A percentile compares a stretch with the other conserved stretches of the same genome.
These are phyloP conservation scores for Agrocybe pediades DNA, from an alignment of 768 basidiomycete genomes.

Conservation along the genomic window DNA sequence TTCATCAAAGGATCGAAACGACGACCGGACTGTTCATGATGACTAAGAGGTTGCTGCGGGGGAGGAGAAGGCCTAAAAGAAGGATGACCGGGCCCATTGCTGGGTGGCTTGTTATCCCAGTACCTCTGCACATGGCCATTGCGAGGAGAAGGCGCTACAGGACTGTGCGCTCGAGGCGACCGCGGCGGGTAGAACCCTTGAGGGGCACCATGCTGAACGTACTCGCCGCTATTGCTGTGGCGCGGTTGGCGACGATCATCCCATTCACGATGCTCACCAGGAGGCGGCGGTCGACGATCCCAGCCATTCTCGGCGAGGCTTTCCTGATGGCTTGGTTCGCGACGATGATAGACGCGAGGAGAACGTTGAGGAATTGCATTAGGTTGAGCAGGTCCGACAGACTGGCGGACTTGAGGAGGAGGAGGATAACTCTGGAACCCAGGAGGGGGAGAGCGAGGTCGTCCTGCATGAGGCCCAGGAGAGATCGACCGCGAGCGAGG, in stretches of 20 bases:
- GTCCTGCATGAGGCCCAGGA: slow-evolving; percentile 54
- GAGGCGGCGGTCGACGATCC: slow-evolving; percentile 57
- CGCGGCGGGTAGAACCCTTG: slow-evolving; percentile 40
- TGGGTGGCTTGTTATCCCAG: slow-evolving; percentile 64
- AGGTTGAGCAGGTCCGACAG: slow-evolving; percentile 53
- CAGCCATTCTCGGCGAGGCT: slow-evolving; percentile 52
- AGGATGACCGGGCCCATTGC: slow-evolving; percentile 31
- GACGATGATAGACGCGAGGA: slow-evolving; percentile 54
- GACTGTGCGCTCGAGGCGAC: slow-evolving; percentile 47
- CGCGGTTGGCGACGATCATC: slow-evolving; percentile 47
- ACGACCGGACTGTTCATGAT: slow-evolving; percentile 45
- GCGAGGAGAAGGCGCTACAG: slow-evolving; percentile 65
- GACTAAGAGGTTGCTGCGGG: slow-evolving; percentile 27
- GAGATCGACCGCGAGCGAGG: slow-evolving; percentile 62
- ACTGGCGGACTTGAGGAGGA: slow-evolving; percentile 38
- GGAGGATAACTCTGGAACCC: slow-evolving; percentile 51
- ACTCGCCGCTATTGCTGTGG: slow-evolving; percentile 43
- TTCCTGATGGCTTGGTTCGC: slow-evolving; percentile 52
- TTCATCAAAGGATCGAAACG: slow-evolving; percentile 70
- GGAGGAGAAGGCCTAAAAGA: slow-evolving; percentile 33
- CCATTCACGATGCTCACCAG: slow-evolving; percentile 53
- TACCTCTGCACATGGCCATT: slow-evolving; percentile 46
- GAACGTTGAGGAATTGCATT: slow-evolving; percentile 55
- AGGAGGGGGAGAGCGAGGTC: slow-evolving; percentile 56
- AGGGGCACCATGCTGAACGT: slow-evolving; percentile 35